Evolutionary conservation across 352 stramenopile species (phyloP).

Genomic region (Peronospora destructor): DNA sequence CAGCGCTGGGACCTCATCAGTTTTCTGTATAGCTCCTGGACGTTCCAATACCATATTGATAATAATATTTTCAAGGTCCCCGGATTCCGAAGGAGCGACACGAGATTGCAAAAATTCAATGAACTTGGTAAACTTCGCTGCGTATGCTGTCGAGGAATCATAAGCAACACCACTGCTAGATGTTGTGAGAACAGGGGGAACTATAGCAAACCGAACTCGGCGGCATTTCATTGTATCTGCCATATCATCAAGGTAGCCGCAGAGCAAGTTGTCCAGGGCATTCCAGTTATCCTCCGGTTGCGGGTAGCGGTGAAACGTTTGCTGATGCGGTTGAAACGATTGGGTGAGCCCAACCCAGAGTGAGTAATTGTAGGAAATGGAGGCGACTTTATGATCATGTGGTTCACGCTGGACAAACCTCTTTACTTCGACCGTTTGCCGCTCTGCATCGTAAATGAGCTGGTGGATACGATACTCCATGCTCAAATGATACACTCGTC

Average conservation of each 20-base stretch:
- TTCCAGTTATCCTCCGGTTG: slow-evolving; percentile 78
- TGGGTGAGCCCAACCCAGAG: slow-evolving; percentile 57
- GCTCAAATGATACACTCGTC: slow-evolving; percentile 54
- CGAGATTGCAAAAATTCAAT: slow-evolving; percentile 61
- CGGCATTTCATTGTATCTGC: slow-evolving; percentile 60
- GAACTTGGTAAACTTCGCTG: slow-evolving; percentile 50
- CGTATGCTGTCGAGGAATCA: slow-evolving; percentile 27
- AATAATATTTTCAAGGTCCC: slow-evolving; percentile 39
- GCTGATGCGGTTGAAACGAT: slow-evolving; percentile 64
- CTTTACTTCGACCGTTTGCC: slow-evolving; percentile 75
- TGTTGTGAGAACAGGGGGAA: slow-evolving; percentile 29
- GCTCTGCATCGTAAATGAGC: slow-evolving; percentile 66
- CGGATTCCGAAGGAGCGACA: slow-evolving; percentile 42
- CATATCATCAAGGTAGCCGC: slow-evolving; percentile 72
- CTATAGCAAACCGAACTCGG: slow-evolving; percentile 61
- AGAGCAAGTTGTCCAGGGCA: slow-evolving; percentile 63
- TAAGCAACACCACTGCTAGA: background rate
- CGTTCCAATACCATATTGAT: slow-evolving; percentile 37
- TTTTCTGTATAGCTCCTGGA: slow-evolving; percentile 3
- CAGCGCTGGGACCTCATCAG: slow-evolving; percentile 5
- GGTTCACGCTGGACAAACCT: slow-evolving; percentile 52
- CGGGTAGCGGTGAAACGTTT: slow-evolving; percentile 65
- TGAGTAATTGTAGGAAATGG: slow-evolving; percentile 64
- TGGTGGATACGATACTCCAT: slow-evolving; percentile 80
- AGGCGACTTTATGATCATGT: slow-evolving; percentile 25